Base-by-base conservation (phyloP, 805 yeast genomes). In the Metschnikowia cubensis region DNA sequence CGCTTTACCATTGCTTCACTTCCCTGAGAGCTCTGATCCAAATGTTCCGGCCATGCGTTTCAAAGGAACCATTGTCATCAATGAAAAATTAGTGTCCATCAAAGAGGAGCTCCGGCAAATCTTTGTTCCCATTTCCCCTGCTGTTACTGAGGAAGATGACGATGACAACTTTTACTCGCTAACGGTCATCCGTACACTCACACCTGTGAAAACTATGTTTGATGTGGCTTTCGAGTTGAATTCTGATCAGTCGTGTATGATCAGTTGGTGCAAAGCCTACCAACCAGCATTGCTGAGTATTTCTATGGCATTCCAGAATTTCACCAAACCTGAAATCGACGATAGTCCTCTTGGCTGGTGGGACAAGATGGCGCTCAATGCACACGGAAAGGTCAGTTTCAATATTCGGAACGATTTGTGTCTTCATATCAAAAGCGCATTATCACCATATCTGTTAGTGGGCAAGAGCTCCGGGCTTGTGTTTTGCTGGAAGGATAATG, bases 191-290 rank as follows among this genome's bases (percentile, higher is more conserved):
- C 74, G 89, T 57, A 84, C 89, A 0, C 69, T 84, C 62, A 81
- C 85, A 2, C 81, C 85, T 0, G 76, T 84, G 18, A 84, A 84
- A 54, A 69, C 79, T 35, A 76, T 74, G 63, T 66, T 80, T 31
- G 80, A 83, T 55, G 57, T 82, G 50, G 64, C 70, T 13, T 74
- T 82, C 21, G 54, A 65, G 6, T 73, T 83, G 11, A 63, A 63
- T 22, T 75, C 86, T 0, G 62, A 66, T 1, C 60, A 70, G 17
- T 76, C 84, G 2, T 77, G 85, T 15, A 67, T 75, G 41, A 67
- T 84, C 3, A 75, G 83, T 14, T 84, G 88, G 88, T 79, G 87
- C 44, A 80, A 82, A 50, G 74, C 87, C 0, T 69, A 82, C 42
- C 85, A 76, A 54, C 82, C 88, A 0, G 85, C 83, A 3, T 67